Percentiles rank a stretch among this genome's conserved stretches.
phyloP scores from a whole-genome alignment of 2,329 filamentous ascomycete genomes.

The Blastomyces percursus region DNA sequence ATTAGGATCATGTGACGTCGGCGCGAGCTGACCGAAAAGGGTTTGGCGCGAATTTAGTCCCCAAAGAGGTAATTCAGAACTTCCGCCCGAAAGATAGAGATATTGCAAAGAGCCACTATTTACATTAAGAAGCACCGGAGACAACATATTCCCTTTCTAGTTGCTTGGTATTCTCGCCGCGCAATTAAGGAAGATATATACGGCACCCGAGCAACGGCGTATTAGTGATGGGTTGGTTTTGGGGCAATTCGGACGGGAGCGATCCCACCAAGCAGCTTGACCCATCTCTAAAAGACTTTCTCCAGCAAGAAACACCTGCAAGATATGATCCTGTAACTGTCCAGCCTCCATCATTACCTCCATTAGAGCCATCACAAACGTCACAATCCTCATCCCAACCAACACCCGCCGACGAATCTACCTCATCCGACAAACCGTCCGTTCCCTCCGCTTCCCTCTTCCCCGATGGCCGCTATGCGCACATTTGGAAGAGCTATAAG shows the following conservation, averaged over 20 bases:
- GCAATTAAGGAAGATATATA: neutral
- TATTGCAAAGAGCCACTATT: neutral
- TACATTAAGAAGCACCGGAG: neutral
- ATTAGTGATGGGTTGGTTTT: constrained; percentile 53
- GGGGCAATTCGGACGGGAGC: constrained; percentile 40
- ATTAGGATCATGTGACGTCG: neutral
- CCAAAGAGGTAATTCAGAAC: neutral
- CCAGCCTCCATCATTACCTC: constrained; percentile 15
- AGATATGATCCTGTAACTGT: constrained; percentile 45
- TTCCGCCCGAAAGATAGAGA: neutral
- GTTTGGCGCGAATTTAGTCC: constrained; percentile 16
- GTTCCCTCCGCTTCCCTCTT: constrained; percentile 47
- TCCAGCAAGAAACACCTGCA: constrained; percentile 68
- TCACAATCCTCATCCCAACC: constrained; percentile 4
- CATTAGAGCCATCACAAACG: constrained; percentile 13
- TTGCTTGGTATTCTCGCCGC: neutral
- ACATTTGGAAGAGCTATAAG: constrained; percentile 87
- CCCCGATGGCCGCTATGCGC: constrained; percentile 62
- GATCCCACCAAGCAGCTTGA: constrained; percentile 65
- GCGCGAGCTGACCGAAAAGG: constrained; percentile 11
- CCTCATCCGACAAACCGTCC: constrained; percentile 23
- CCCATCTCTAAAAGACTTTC: constrained; percentile 70
- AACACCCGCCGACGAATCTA: constrained; percentile 10
- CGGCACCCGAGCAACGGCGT: neutral
- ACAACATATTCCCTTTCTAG: neutral